Evolutionary conservation across 371 early-diverging fungal species (phyloP).

Genomic region (Dinochytrium kinnereticum): DNA sequence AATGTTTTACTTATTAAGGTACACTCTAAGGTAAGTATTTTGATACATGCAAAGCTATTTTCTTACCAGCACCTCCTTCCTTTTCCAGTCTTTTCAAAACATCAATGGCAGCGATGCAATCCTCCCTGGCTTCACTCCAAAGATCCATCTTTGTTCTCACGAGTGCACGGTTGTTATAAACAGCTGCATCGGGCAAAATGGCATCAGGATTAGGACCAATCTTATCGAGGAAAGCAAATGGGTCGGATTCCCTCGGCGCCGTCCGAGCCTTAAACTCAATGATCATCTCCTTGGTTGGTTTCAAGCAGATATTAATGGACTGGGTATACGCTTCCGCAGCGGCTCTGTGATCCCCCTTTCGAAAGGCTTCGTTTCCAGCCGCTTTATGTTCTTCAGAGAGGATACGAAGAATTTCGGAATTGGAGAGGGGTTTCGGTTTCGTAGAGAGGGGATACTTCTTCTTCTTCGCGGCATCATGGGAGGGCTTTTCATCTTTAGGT

Average conservation of each 20-base stretch:
- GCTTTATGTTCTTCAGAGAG: neutral
- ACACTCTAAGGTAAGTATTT: too few relatives aligned
- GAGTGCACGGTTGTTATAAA: neutral
- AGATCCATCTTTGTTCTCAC: neutral
- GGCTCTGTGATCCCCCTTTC: neutral
- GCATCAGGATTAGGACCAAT: neutral
- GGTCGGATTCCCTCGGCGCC: neutral
- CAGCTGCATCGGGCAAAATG: neutral
- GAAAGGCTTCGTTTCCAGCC: neutral
- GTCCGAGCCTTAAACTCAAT: neutral
- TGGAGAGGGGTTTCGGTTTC: neutral
- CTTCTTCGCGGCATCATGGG: neutral
- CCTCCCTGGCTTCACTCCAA: neutral
- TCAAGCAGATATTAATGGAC: neutral
- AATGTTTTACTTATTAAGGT: neutral
- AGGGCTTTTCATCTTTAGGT: neutral
- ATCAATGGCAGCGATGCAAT: neutral
- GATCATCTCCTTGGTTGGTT: constrained; percentile 12
- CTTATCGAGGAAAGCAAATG: neutral
- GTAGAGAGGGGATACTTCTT: neutral
- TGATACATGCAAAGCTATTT: too few relatives aligned
- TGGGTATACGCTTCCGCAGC: constrained; percentile 1
- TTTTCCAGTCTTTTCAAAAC: neutral
- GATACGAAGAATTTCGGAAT: neutral
- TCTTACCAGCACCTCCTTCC: too few relatives aligned